phyloP scores from a whole-genome alignment of 225 moss, liverwort and hornwort species.

The Neckera pumila region DNA sequence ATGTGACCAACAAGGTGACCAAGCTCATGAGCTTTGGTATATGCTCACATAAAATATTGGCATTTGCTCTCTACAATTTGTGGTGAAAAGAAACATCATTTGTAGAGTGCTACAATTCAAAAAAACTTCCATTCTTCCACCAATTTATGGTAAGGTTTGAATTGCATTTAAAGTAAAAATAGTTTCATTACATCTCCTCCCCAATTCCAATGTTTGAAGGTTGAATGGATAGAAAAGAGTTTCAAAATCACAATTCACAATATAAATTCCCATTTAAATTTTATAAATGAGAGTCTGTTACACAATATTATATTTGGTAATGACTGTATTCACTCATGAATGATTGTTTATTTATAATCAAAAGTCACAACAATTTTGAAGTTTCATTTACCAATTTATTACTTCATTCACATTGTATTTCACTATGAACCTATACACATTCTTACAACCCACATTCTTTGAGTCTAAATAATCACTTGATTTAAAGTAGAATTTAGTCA shows the following conservation, averaged over 20 bases:
- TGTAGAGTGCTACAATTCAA: neutral
- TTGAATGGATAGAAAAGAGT: too few relatives aligned
- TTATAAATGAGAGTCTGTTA: rapidly evolving
- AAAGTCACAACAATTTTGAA: neutral
- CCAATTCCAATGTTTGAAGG: neutral
- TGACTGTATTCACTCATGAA: rapidly evolving
- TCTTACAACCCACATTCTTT: neutral
- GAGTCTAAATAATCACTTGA: neutral
- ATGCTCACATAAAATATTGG: rapidly evolving
- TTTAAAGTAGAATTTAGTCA: neutral
- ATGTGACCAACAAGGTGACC: too few relatives aligned
- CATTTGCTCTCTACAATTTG: too few relatives aligned
- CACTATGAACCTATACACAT: neutral
- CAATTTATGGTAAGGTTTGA: neutral
- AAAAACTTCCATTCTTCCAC: neutral
- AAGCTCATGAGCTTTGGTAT: neutral
- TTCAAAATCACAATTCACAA: neutral
- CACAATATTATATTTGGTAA: neutral
- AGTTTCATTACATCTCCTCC: neutral
- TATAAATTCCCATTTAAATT: neutral
- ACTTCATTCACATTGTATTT: neutral
- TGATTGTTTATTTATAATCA: neutral
- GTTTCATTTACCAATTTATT: neutral
- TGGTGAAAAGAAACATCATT: neutral
- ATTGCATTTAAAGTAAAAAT: neutral